Base-by-base conservation (phyloP, 1,139 yeast genomes). In the Zygosaccharomyces sapae region DNA sequence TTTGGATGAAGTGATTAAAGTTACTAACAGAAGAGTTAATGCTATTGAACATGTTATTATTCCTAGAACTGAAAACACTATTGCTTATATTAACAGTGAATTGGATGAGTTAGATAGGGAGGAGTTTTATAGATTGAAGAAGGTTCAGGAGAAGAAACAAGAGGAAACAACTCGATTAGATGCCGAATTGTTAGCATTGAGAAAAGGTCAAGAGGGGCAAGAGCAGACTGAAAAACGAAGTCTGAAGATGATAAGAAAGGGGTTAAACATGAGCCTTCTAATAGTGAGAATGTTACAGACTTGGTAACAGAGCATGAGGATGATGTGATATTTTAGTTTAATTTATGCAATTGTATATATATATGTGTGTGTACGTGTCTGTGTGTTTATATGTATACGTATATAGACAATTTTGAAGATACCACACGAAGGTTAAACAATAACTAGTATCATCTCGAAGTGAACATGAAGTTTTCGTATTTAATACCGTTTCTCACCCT, bases 1-100 rank as follows among this genome's bases (percentile, higher is more conserved):
- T 57, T 78, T 92, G 66, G 98, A 92, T 70, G 98, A 92, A 67
- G 98, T 92, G 50, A 92, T 92, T 68, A 92, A 92, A 70, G 96
- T 92, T 47, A 92, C 98, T 49, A 92, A 92, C 70, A 81, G 98
- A 72, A 86, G 98, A 77, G 98, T 92, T 61, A 92, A 92, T 69
- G 97, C 98, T 56, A 92, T 92, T 71, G 98, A 92, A 72, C 97
- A 92, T 67, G 97, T 92, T 44, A 90, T 92, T 62, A 92, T 92
- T 51, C 98, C 98, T 54, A 80, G 97, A 70, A 90, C 97, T 1
- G 97, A 92, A 69, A 92, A 92, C 69, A 92, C 98, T 31, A 92
- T 92, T 62, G 79, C 86, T 52, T 80, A 92, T 69, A 92, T 92
- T 73, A 89, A 89, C 69, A 87, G 96, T 27, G 98, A 92, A 68